A percentile compares a stretch with the other conserved stretches of the same genome.
Conservation (phyloP, 148 eudicot species). For the Camellia granthamiana region DNA sequence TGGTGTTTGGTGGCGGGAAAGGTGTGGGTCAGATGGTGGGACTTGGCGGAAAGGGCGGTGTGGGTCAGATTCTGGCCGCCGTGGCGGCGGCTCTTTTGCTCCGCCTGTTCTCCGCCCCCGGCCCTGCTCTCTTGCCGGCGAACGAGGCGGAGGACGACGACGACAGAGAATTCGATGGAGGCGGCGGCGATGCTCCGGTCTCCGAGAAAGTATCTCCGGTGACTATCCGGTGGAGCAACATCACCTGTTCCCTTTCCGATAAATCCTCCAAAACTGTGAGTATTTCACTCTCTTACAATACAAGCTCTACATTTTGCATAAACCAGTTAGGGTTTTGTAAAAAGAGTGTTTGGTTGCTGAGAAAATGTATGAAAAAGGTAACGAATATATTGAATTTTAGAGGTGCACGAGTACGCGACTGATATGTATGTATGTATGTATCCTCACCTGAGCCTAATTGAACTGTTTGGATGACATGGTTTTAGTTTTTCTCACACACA, state of each 20-base stretch:
- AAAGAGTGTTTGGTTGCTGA: conserved; percentile 7
- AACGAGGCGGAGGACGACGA: conserved; percentile 31
- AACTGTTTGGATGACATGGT: background rate
- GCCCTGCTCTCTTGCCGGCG: conserved; percentile 51
- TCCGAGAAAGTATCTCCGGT: conserved; percentile 67
- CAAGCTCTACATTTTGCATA: background rate
- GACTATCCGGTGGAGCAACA: conserved; percentile 71
- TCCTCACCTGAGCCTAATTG: background rate
- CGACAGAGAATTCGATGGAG: conserved; percentile 19
- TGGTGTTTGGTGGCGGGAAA: conserved; percentile 28
- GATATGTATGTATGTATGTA: too few relatives aligned
- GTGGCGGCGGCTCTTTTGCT: conserved; percentile 75
- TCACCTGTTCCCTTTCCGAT: conserved; percentile 67
- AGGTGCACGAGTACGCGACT: too few relatives aligned
- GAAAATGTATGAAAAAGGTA: background rate
- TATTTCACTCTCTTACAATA: background rate
- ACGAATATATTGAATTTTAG: background rate
- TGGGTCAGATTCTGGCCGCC: conserved; percentile 66
- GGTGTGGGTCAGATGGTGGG: conserved; percentile 15
- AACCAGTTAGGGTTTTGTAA: background rate
- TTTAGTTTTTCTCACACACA: background rate
- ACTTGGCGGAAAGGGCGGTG: conserved; percentile 33
- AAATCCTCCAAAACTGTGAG: background rate
- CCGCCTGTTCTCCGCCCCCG: conserved; percentile 66
- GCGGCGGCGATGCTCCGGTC: conserved; percentile 31